These are phyloP conservation scores for Penicillium waksmanii DNA, from an alignment of 495 filamentous ascomycete genomes.

Conservation along the genomic window DNA sequence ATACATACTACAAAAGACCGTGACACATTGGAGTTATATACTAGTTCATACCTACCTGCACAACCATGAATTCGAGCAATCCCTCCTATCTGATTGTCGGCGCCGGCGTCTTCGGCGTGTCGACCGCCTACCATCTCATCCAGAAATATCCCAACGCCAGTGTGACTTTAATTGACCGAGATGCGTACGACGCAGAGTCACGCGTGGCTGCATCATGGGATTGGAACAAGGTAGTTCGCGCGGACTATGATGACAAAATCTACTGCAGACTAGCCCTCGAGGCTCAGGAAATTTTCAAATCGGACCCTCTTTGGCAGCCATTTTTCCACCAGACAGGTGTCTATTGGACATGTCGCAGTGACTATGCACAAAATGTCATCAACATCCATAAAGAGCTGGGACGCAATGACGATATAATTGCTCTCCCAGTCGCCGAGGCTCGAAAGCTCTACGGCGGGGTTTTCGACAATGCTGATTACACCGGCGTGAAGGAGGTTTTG, in stretches of 20 bases:
- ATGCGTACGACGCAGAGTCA: slow-evolving; percentile 45
- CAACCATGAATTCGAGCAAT: slow-evolving; percentile 25
- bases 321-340: slow-evolving; percentile 63
- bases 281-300: slow-evolving; percentile 56
- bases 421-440: slow-evolving; percentile 48
- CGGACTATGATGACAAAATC: slow-evolving; percentile 62
- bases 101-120: slow-evolving; percentile 67
- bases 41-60: background rate
- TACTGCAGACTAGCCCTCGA: slow-evolving; percentile 63
- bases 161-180: slow-evolving; percentile 62
- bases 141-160: slow-evolving; percentile 50
- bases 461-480: slow-evolving; percentile 58
- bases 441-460: slow-evolving; percentile 50
- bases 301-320: slow-evolving; percentile 53
- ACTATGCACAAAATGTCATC: slow-evolving; percentile 50
- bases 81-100: slow-evolving; percentile 63
- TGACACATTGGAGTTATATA: background rate
- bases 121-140: slow-evolving; percentile 64
- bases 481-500: slow-evolving; percentile 49
- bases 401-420: slow-evolving; percentile 39
- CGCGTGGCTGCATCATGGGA: slow-evolving; percentile 63
- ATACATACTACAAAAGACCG: background rate
- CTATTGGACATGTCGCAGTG: slow-evolving; percentile 47
- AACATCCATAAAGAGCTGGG: slow-evolving; percentile 55
- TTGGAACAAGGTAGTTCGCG: slow-evolving; percentile 69